Conservation (phyloP, 179 eudicot species). For the Spinacia oleracea region DNA sequence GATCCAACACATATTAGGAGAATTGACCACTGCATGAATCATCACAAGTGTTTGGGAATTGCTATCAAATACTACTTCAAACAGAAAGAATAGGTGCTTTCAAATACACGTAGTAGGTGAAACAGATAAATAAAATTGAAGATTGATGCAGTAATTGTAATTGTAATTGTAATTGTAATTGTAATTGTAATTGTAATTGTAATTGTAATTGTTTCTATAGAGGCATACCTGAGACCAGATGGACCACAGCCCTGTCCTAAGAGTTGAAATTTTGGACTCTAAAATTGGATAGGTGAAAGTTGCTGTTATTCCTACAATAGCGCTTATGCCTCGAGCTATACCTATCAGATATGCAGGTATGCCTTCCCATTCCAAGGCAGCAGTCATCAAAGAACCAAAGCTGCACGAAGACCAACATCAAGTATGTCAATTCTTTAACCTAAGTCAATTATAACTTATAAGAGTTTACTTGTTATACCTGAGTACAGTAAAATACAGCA, state of each 20-base stretch:
- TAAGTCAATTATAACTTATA: not conserved
- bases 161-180: too few species aligned
- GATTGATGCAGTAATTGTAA: not conserved
- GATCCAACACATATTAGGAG: slow-evolving; percentile 80
- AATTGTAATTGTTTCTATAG: too few species aligned
- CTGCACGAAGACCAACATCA: slow-evolving; percentile 37
- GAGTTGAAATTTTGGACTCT: slow-evolving; percentile 62
- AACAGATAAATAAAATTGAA: not conserved
- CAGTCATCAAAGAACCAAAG: slow-evolving; percentile 94
- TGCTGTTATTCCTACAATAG: slow-evolving; percentile 75
- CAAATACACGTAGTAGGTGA: not conserved
- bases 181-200: too few species aligned
- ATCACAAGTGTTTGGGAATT: not conserved
- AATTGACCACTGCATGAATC: slow-evolving; percentile 62
- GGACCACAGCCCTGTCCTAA: slow-evolving; percentile 93
- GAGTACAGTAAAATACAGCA: slow-evolving; percentile 76
- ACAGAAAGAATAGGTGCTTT: not conserved
- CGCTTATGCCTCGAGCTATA: slow-evolving; percentile 79
- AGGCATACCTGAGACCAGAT: slow-evolving; percentile 86
- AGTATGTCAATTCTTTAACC: not conserved
- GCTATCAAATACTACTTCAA: not conserved
- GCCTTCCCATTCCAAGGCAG: slow-evolving; percentile 84
- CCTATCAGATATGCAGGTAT: slow-evolving; percentile 82
- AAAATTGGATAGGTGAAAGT: slow-evolving; percentile 76
- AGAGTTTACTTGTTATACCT: slow-evolving; percentile 37